These are phyloP conservation scores for Pleoardoris graminearum DNA, from an alignment of 2,329 filamentous ascomycete species.

Conservation along the genomic window DNA sequence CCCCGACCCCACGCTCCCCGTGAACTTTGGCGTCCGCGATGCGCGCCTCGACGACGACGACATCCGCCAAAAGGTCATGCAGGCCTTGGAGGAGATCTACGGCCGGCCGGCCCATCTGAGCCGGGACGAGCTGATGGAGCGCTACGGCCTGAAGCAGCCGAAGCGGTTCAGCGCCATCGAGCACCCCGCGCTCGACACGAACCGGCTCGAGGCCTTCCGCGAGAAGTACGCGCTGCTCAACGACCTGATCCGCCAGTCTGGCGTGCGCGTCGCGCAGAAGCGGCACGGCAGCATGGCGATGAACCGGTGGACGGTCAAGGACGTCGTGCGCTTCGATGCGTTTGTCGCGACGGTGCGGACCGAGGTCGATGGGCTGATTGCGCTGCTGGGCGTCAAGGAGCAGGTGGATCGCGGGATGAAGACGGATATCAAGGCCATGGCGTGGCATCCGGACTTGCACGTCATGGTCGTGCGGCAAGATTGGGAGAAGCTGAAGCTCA, in stretches of 20 bases:
- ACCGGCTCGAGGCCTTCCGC: slow-evolving; percentile 51
- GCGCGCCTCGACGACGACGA: slow-evolving; percentile 46
- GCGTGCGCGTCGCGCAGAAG: slow-evolving; percentile 38
- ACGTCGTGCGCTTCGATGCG: slow-evolving; percentile 46
- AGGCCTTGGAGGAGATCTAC: slow-evolving; percentile 50
- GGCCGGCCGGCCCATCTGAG: slow-evolving; percentile 46
- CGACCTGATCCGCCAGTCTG: slow-evolving; percentile 42
- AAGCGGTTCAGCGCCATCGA: slow-evolving; percentile 44
- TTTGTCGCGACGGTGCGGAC: slow-evolving; percentile 48
- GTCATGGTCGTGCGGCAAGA: slow-evolving; percentile 35
- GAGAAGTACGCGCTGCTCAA: slow-evolving; percentile 50
- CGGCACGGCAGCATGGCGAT: slow-evolving; percentile 41
- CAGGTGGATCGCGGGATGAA: slow-evolving; percentile 50
- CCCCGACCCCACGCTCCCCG: slow-evolving; percentile 50
- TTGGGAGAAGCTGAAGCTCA: slow-evolving; percentile 49
- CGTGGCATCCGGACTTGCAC: slow-evolving; percentile 53
- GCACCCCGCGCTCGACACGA: slow-evolving; percentile 50
- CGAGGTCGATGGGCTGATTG: slow-evolving; percentile 51
- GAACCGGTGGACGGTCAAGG: slow-evolving; percentile 48
- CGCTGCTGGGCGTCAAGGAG: slow-evolving; percentile 49
- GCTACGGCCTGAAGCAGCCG: slow-evolving; percentile 51
- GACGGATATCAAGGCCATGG: slow-evolving; percentile 52
- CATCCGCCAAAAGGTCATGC: slow-evolving; percentile 45
- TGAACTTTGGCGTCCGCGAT: slow-evolving; percentile 51
- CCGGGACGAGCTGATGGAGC: slow-evolving; percentile 51